Base-by-base conservation (phyloP, 1,139 yeast species). In the Taphrina deformans region DNA sequence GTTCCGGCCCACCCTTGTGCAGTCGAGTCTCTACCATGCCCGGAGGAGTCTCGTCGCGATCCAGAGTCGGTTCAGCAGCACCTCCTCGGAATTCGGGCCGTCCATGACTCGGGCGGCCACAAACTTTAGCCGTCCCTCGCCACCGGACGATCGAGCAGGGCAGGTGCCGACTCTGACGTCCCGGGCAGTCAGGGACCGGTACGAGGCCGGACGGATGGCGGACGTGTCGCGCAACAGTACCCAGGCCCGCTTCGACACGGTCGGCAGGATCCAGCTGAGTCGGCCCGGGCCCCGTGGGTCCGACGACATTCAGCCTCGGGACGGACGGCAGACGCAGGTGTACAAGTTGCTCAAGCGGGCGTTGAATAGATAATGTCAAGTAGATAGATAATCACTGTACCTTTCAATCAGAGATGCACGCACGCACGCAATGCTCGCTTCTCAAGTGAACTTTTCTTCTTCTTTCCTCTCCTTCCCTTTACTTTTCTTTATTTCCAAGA, bases 271-370 rank as follows among this genome's bases (percentile, higher is more conserved):
- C 26, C 41, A 33, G 40, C 44, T 51, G 16, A 18, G 18, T 16
- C n/a, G 12, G 12, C 27, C n/a, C 45, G 21, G 7, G 14, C 33
- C 31, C 16, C 35, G 14, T 12, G 41, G 10, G 14, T 21, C 31
- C 14, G 2, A 7, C n/a, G 40, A 33, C 41, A 29, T n/a, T 16
- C 7, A 16, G 9, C 2, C 24, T 3, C 24, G 33, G 18, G 58
- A 53, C 16, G 58, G 58, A 2, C 58, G 48, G 14, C 29, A 24
- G 24, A 53, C 58, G 23, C 58, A 53, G 24, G 58, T 53, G 1
- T 53, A 53, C 18, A 53, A 53, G 21, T 38, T 53, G 14, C 38
- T 53, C 44, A 53, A 53, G 23, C 31, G 48, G 23, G 46, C 46
- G n/a, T 21, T 53, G 16, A 27, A 27, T 3, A 31, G 44, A 2